Conservation (phyloP, 441 rosid genomes). For the Adansonia grandidieri region DNA sequence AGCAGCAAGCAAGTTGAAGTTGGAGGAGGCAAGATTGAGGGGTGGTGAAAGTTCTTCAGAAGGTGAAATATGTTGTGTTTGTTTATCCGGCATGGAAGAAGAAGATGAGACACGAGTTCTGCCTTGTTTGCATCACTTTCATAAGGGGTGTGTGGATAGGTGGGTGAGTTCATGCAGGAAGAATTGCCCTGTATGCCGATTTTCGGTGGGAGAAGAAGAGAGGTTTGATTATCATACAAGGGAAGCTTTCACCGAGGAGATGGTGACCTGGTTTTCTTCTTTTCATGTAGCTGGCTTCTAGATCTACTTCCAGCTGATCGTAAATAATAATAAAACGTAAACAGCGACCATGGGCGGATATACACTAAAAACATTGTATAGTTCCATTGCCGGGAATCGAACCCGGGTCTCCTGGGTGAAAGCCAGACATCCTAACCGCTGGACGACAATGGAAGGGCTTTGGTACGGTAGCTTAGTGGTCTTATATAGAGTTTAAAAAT, state of each 20-base stretch:
- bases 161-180: constrained; percentile 51
- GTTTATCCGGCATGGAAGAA: constrained; percentile 48
- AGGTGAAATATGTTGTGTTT: constrained; percentile 34
- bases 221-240: constrained; percentile 18
- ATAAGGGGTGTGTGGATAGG: constrained; percentile 48
- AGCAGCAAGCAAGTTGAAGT: not conserved
- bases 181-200: constrained; percentile 70
- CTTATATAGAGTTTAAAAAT: no score
- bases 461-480: no score
- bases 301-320: not conserved
- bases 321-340: constrained; percentile 4
- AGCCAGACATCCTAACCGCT: constrained; percentile 59
- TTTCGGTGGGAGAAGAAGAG: constrained; percentile 40
- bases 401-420: constrained; percentile 64
- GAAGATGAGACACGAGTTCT: constrained; percentile 40
- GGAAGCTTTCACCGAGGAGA: constrained; percentile 63
- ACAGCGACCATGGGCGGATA: no score
- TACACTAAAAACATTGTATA: no score
- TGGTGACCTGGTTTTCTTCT: constrained; percentile 73
- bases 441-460: constrained; percentile 45
- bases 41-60: not conserved
- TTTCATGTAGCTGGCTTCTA: constrained; percentile 66
- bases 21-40: not conserved
- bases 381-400: constrained; percentile 56
- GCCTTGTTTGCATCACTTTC: constrained; percentile 63